These are phyloP conservation scores for Geotrichum histeridarum DNA, from an alignment of 1,139 yeast species.

Conservation along the genomic window DNA sequence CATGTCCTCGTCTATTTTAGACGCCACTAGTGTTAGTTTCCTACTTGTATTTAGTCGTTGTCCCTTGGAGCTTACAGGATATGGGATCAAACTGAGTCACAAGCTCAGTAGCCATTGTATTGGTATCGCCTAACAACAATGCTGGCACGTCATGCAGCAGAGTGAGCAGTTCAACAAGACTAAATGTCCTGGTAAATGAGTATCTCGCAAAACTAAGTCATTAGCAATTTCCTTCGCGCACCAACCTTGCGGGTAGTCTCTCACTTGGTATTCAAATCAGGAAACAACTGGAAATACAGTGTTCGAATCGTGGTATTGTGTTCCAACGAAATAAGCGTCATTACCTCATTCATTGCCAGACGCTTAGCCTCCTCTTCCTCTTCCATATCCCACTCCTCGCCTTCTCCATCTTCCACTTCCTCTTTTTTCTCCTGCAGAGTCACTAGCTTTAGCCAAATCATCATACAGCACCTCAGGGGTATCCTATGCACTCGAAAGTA, in stretches of 20 bases:
- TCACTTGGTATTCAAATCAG: conserved; percentile 18
- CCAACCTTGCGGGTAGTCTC: background rate
- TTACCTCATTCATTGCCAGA: conserved; percentile 8
- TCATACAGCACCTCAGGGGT: conserved; percentile 17
- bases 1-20: conserved; percentile 11
- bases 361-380: conserved; percentile 1
- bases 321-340: conserved; percentile 18
- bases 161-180: conserved; percentile 11
- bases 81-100: conserved; percentile 12
- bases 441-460: conserved; percentile 18
- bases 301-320: conserved; percentile 20
- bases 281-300: conserved; percentile 19
- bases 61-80: background rate
- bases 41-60: background rate
- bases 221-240: background rate
- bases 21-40: background rate
- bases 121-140: conserved; percentile 11
- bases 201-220: conserved; percentile 15
- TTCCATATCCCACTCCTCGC: background rate
- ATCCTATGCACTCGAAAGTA: conserved; percentile 18
- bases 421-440: conserved; percentile 10
- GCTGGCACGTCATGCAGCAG: conserved; percentile 10
- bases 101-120: background rate
- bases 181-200: conserved; percentile 17
- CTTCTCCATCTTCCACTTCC: background rate